Base-by-base conservation (phyloP, 2,329 filamentous ascomycete species). In the Colletotrichum sp. region DNA sequence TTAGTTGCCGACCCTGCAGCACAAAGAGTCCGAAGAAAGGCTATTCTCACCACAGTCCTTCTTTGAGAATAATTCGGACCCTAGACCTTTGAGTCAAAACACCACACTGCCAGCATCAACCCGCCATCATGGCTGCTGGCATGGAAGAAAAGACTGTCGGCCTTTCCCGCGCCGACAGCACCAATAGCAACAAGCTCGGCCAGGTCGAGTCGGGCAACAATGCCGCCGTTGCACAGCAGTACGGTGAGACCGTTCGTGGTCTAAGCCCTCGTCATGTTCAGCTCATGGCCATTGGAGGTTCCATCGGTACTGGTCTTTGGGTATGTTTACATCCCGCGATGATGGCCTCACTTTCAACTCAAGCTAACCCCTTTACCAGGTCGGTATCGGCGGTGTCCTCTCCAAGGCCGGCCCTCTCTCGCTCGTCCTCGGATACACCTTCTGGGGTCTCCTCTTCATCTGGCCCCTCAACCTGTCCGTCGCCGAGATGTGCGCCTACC, bases 401-500 rank as follows among this genome's bases (percentile, higher is more conserved):
- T 82, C 84, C 75, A 81, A 84, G 57, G 84, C 86, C 59, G 87
- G 87, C 30, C 86, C 87, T 9, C 81, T 88, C 66, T 87, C 86
- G 10, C 83, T 88, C 13, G 68, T 88, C 44, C 84, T 88, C 44
- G 87, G 86, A 16, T 88, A 88, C 79, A 78, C 86, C 65, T 83
- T 87, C 80, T 88, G 86, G 86, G 86, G 86, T 64, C 72, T 86
- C 52, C 82, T 85, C 77, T 88, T 85, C 81, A 83, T 87, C 79
- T 88, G 85, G 86, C 87, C 86, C 15, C 71, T 83, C 64, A 85
- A 87, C 82, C 79, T 88, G 76, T 86, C 84, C 77, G 86, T 92
- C 39, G 90, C 89, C 69, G 91, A 92, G 82, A 91, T 92, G 88
- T 88, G 87, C 69, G 87, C 90, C 8, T 91, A 90, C 76, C 84